Percentiles rank a stretch among this genome's conserved stretches.
Conservation (phyloP, 495 filamentous ascomycete genomes). For the Aspergillus bridgeri region DNA sequence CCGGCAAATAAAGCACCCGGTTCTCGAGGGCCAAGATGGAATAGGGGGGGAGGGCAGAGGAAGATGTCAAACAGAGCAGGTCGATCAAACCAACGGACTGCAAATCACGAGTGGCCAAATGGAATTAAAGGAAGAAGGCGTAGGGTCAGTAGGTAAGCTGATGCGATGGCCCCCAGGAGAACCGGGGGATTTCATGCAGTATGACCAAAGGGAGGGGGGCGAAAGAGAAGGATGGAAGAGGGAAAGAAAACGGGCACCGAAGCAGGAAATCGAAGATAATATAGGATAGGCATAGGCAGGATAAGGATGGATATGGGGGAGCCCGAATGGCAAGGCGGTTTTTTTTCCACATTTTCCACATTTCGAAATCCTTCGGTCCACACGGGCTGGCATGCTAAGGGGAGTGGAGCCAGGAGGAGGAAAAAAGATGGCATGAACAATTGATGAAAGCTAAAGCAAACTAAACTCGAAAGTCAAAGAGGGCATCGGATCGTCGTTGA, state of each 20-base stretch:
- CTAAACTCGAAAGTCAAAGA: too few species aligned
- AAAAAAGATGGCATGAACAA: slow-evolving; percentile 15
- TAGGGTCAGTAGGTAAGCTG: neutral
- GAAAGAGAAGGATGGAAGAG: neutral
- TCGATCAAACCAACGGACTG: neutral
- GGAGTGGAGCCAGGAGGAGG: slow-evolving; percentile 14
- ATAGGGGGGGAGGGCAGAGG: neutral
- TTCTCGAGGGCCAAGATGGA: neutral
- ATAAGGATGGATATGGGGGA: neutral
- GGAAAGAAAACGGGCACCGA: neutral
- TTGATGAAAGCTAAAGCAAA: neutral
- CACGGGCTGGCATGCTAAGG: slow-evolving; percentile 23
- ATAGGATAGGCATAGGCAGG: slow-evolving; percentile 6
- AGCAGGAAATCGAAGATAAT: slow-evolving; percentile 1
- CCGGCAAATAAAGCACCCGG: neutral
- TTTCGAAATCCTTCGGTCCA: slow-evolving; percentile 9
- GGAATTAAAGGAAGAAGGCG: neutral
- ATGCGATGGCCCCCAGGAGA: neutral
- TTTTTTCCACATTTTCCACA: neutral
- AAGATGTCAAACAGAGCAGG: neutral
- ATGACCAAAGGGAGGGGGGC: neutral
- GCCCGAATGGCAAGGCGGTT: neutral
- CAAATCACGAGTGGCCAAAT: neutral
- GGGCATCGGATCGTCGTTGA: neutral
- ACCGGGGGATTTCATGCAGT: neutral